Evolutionary conservation across 352 stramenopile species (phyloP), one percentile per base, ranked within the genome.

Genomic region (Pythium biforme): DNA sequence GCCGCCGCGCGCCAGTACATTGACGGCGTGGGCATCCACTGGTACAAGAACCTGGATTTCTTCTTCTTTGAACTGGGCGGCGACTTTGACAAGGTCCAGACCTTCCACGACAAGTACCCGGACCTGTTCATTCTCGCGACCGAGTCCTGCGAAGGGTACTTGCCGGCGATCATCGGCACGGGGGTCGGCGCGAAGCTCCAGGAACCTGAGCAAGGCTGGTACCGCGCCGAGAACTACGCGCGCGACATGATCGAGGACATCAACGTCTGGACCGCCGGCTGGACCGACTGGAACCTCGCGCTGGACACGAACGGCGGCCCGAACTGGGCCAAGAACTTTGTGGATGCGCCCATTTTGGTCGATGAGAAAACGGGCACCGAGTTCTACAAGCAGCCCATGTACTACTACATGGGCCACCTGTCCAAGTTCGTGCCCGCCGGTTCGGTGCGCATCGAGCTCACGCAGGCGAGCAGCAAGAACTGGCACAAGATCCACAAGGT

Each of bases 251-350:
- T 97, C 58, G 75, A 83, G 20, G 88, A 97, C 66, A 55, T 97
- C 22, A 72, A 76, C 54, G 90, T 90, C 70, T 86, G 83, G 54
- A 79, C 85, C 9, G 68, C 70, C 4, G 86, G 83, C 15, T 97
- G 89, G 88, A 92, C 73, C 27, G 86, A 97, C 74, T 97, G 88
- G 86, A 97, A 97, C 62, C 47, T 97, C 27, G 69, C 81, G 55
- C 77, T 97, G 26, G 76, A 91, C 69, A 79, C 69, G 37, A 73
- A 58, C 10, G 80, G 80, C 45, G 90, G 88, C 0, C 90, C 90
- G 5, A 94, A 84, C 47, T 92, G 89, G 79, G 68, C 77, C 25
- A 59, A 72, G 26, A 94, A 95, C 61, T 26, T 74, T 9, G 70
- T 89, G n/a, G 88, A 95, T 43, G 69, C 85, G 17, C 83, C 86